Conservation (phyloP, 257 asterid species). For the Solanum chilense region DNA sequence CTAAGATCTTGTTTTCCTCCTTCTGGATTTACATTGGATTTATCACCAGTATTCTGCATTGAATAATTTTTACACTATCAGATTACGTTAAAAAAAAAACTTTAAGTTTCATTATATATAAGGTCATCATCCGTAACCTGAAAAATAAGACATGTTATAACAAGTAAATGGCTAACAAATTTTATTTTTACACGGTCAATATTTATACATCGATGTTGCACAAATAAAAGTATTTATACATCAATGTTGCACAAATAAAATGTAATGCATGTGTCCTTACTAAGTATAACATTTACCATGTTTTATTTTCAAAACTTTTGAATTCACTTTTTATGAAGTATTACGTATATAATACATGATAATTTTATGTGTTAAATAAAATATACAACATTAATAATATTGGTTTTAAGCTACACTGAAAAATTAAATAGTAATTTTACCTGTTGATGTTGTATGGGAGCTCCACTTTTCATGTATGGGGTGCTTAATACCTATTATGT, state of each 20-base stretch:
- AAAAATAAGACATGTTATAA: rapidly evolving
- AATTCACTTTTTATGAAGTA: not conserved
- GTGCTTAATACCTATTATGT: constrained; percentile 48
- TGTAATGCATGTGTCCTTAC: not conserved
- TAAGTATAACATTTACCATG: too few relatives aligned
- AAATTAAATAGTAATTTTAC: not conserved
- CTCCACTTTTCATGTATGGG: constrained; percentile 87
- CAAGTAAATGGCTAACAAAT: not conserved
- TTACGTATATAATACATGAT: not conserved
- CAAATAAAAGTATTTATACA: not conserved
- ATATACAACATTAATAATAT: too few relatives aligned
- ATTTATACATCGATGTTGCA: not conserved
- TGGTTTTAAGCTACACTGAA: not conserved
- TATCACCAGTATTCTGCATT: constrained; percentile 12
- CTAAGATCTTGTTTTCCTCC: constrained; percentile 61
- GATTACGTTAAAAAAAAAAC: not conserved
- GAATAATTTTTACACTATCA: too few relatives aligned
- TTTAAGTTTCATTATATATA: too few relatives aligned
- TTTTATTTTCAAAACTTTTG: too few relatives aligned
- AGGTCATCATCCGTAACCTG: not conserved
- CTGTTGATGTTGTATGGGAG: constrained; percentile 57
- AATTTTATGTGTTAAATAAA: not conserved
- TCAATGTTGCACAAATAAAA: too few relatives aligned
- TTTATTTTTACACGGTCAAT: not conserved
- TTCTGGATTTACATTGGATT: constrained; percentile 45